Base-by-base conservation (phyloP, 2,329 filamentous ascomycete species). In the Cladobotryum mycophilum region DNA sequence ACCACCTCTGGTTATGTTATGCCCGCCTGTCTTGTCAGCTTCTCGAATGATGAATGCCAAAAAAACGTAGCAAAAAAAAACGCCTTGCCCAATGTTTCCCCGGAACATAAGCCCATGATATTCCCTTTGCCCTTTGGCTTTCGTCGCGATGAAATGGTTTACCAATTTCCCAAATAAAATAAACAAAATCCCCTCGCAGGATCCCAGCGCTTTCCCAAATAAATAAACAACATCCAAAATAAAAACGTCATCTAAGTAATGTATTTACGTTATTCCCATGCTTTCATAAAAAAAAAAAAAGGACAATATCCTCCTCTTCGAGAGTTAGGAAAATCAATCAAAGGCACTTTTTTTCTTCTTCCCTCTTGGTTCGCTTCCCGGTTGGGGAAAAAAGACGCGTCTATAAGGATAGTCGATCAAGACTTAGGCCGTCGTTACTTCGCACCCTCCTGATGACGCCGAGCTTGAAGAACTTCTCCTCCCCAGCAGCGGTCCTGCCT, bases 401-500 rank as follows among this genome's bases (percentile, higher is more conserved):
- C 81, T 72, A 90, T 69, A 91, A 73, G 62, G 86, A 90, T 66
- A 91, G 67, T 49, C 85, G 78, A 69, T 91, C 87, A 51, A 89
- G 68, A 59, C 86, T 90, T 60, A 90, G 67, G 40, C 86, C 77
- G 64, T 90, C 87, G 49, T 85, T 83, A 65, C 87, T 91, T 62
- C 82, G 75, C 51, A 88, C 82, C 49, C 86, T 73, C 64, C 83
- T 80, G 45, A 91, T 82, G 56, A 91, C 86, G 41, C 86, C 86
- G 41, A 91, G 71, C 70, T 89, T 89, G 67, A 90, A 91, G 70
- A 89, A 90, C 61, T 81, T 80, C 65, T 91, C 87, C 61, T 91
- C 87, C n/a, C 87, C 87, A 1, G 71, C 77, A 1, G 86, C 85
- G 25, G 86, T 90, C 62, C 85, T 73, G 6, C 87, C 87, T 18